These are phyloP conservation scores for Cyclotella baltica DNA, from an alignment of 108 stramenopile species.

Conservation along the genomic window DNA sequence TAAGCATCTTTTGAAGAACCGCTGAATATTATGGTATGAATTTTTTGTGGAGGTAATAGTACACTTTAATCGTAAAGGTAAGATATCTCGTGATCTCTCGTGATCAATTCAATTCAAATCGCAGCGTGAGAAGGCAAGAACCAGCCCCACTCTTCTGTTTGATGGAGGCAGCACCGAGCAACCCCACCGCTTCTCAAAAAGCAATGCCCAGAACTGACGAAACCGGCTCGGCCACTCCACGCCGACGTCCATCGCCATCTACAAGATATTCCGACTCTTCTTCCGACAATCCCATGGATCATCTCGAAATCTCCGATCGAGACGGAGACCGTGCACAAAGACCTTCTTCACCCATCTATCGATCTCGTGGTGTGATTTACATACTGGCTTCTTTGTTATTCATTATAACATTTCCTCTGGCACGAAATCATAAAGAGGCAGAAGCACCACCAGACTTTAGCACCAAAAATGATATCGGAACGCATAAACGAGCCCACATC, in stretches of 20 bases:
- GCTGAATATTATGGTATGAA: too few relatives aligned
- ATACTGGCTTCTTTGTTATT: not conserved
- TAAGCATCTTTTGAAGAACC: too few relatives aligned
- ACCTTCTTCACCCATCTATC: not conserved
- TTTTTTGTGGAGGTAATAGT: too few relatives aligned
- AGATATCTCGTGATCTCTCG: too few relatives aligned
- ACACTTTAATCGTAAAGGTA: too few relatives aligned
- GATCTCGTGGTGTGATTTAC: not conserved
- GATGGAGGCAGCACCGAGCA: too few relatives aligned
- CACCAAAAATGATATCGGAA: not conserved
- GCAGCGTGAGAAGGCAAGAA: too few relatives aligned
- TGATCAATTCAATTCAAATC: too few relatives aligned
- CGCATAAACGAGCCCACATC: not conserved
- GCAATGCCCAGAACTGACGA: not conserved
- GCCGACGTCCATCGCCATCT: constrained; percentile 1
- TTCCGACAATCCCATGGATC: constrained; percentile 1
- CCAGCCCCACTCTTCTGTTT: too few relatives aligned
- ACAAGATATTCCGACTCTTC: not conserved
- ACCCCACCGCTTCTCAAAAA: too few relatives aligned
- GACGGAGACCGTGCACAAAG: not conserved
- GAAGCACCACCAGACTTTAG: not conserved
- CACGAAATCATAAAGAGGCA: not conserved
- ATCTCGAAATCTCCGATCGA: not conserved
- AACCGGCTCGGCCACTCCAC: not conserved
- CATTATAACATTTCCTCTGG: not conserved